Conservation (phyloP, 495 filamentous ascomycete species). For the Podospora pseudocomata region DNA sequence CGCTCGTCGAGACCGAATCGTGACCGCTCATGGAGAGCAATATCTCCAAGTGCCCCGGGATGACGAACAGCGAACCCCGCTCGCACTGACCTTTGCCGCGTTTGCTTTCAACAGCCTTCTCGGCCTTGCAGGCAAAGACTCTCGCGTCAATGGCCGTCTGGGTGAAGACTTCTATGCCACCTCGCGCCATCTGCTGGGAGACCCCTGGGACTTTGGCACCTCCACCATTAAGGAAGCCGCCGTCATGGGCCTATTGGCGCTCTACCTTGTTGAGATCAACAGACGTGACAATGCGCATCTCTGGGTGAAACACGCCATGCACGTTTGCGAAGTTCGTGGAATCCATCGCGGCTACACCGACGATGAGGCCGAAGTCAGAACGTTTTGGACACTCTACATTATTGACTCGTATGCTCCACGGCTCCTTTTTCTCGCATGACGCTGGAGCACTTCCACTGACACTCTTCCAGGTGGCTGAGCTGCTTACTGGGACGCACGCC, state of each 20-base stretch:
- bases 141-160: slow-evolving; percentile 19
- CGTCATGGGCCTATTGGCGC: slow-evolving; percentile 35
- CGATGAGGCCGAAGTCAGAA: slow-evolving; percentile 32
- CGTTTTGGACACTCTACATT: slow-evolving; percentile 45
- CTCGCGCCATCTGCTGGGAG: slow-evolving; percentile 34
- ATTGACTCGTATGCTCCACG: slow-evolving; percentile 35
- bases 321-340: slow-evolving; percentile 36
- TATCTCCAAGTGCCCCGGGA: background rate
- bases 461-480: slow-evolving; percentile 31
- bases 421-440: background rate
- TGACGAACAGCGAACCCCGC: background rate
- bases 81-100: slow-evolving; percentile 25
- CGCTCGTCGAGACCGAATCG: background rate
- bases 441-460: slow-evolving; percentile 1
- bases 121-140: slow-evolving; percentile 15
- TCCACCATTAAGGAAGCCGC: slow-evolving; percentile 33
- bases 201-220: slow-evolving; percentile 33
- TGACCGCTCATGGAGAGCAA: background rate
- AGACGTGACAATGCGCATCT: slow-evolving; percentile 40
- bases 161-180: slow-evolving; percentile 36
- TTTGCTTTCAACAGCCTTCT: slow-evolving; percentile 32
- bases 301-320: slow-evolving; percentile 36
- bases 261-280: slow-evolving; percentile 41
- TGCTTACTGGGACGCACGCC: slow-evolving; percentile 43
- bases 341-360: slow-evolving; percentile 31